Conservation (phyloP, 495 filamentous ascomycete genomes). For the Rostrohypoxylon terebratum region DNA sequence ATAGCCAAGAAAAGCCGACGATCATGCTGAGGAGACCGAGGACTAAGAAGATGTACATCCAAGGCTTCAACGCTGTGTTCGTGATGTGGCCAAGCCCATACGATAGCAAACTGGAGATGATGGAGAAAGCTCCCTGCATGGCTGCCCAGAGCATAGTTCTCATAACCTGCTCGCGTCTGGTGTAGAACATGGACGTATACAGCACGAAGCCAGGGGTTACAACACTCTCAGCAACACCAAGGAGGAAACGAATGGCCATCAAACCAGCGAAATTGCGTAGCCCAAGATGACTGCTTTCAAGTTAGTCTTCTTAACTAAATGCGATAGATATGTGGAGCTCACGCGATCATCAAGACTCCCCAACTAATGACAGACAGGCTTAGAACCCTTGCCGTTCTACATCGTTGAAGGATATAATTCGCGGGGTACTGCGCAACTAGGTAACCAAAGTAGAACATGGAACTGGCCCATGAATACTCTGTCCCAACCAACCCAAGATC, state of each 20-base stretch:
- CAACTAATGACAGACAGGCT: conserved; percentile 7
- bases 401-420: conserved; percentile 17
- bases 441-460: conserved; percentile 18
- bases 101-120: conserved; percentile 9
- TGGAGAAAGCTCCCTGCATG: conserved; percentile 15
- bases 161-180: conserved; percentile 12
- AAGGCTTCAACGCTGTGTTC: conserved; percentile 10
- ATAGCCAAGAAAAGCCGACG: conserved; percentile 14
- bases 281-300: conserved; percentile 7
- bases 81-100: conserved; percentile 16
- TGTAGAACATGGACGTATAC: conserved; percentile 18
- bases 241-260: conserved; percentile 16
- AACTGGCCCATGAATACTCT: conserved; percentile 16
- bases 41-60: conserved; percentile 20
- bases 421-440: conserved; percentile 15
- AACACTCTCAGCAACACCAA: conserved; percentile 13
- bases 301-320: background rate
- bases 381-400: conserved; percentile 8
- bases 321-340: background rate
- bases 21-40: conserved; percentile 14
- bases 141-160: conserved; percentile 15
- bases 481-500: conserved; percentile 21
- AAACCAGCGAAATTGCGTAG: conserved; percentile 13
- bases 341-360: conserved; percentile 15
- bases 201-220: conserved; percentile 15